Base-by-base conservation (phyloP, 305 asterid species). In the Rubia peregrina region DNA sequence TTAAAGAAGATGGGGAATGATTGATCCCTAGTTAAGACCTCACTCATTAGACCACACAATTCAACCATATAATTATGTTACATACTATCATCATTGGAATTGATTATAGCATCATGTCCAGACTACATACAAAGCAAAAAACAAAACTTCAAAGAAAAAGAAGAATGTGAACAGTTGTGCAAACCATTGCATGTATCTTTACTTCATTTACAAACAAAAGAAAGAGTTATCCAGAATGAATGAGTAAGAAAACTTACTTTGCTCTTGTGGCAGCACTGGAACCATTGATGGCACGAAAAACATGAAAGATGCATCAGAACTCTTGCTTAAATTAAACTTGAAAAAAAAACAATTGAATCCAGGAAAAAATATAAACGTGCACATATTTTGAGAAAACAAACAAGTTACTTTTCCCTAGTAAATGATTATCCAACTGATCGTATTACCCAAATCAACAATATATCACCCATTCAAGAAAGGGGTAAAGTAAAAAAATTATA, bases 251-350 rank as follows among this genome's bases (percentile, higher is more conserved):
- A 55, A 69, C 73, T 69, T 69, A 69, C 65, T 69, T 69, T 69
- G 56, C 38, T 69, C 73, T 56, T 69, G 56, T 19, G 65, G 65
- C 56, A 69, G 73, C 73, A 69, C 73, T 56, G 73, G 42, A 21
- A 55, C 65, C 65, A 12, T 13, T 48, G 36, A 69, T 69, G 51
- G 62, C 51, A 53, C 10, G 36, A 19, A 38, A 69, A 55, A 69
- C 65, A 40, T 69, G 73, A 56, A 56, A 56, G 5, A 21, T 55
- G 16, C 65, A 21, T 55, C 65, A 69, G 65, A 56, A 69, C 43
- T 55, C 3, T 56, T n/a, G 53, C 22, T 40, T 21, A 38, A 38
- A 56, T 6, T 10, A 46, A 33, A 30, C 6, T 14, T 38, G 22
- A 69, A 7, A 12, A 41, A 21, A 19, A 22, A 21, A 19, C n/a